Evolutionary conservation across 495 filamentous ascomycete species (phyloP).

Genomic region (Thermothielavioides terrestris): DNA sequence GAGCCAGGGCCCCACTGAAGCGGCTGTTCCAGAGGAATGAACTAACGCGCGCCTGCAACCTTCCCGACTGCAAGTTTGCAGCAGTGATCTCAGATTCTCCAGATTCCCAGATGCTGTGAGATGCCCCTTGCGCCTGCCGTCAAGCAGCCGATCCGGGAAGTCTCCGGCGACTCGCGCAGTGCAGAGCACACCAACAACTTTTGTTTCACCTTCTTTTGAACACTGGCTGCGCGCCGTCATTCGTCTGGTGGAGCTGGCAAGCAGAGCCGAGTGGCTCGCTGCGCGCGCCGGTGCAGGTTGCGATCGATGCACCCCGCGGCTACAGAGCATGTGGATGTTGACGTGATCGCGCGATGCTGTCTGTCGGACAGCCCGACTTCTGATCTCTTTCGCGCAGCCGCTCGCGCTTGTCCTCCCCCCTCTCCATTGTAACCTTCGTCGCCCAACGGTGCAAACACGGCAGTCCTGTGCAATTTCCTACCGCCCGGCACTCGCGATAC

Average conservation of each 20-base stretch:
- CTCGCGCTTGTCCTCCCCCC: background rate
- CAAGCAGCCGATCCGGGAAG: slow-evolving; percentile 15
- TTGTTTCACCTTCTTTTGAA: slow-evolving; percentile 20
- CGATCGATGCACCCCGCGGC: background rate
- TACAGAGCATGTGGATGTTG: background rate
- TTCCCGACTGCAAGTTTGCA: background rate
- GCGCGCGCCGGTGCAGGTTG: slow-evolving; percentile 4
- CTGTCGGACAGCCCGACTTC: background rate
- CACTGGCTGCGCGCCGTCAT: slow-evolving; percentile 9
- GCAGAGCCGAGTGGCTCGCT: slow-evolving; percentile 5
- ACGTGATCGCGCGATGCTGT: background rate
- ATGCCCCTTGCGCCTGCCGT: background rate
- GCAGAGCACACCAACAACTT: slow-evolving; percentile 3
- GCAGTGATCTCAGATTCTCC: background rate
- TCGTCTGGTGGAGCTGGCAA: slow-evolving; percentile 2
- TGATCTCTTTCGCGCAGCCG: background rate
- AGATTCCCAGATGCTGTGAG: background rate
- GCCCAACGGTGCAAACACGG: slow-evolving; percentile 13
- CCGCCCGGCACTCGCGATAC: slow-evolving; percentile 7
- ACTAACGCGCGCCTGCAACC: slow-evolving; percentile 20
- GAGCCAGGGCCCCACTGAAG: background rate
- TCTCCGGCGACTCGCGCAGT: slow-evolving; percentile 3
- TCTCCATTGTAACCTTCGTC: slow-evolving; percentile 8
- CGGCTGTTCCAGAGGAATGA: background rate
- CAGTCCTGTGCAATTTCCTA: slow-evolving; percentile 15